Evolutionary conservation across 306 rosid genomes (phyloP), one percentile per base, ranked within the genome.

Genomic region (Purshia tridentata): DNA sequence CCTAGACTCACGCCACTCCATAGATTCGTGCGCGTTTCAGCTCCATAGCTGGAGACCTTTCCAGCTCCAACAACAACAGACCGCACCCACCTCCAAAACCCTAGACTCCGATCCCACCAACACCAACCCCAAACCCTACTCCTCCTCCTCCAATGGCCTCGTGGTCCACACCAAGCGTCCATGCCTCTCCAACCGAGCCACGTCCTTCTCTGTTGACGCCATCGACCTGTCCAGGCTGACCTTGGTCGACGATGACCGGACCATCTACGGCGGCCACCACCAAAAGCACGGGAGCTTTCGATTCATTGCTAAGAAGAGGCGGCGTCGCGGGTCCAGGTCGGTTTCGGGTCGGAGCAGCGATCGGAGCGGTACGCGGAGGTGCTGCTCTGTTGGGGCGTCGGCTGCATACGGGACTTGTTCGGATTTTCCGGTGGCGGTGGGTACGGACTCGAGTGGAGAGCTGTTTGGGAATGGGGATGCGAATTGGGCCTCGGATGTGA

Each of bases 291-390:
- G 85, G 0, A 86, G 80, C 72, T 82, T 78, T 76, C 80, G 86
- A 16, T 77, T 95, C 59, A 59, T 92, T 9, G 97, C 96, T 0
- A 82, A 89, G 56, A 95, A 95, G 84, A 75, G 98, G 52, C 83
- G 99, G 3, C 97, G 98, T 4, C 90, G 88, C 0, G 98, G 98
- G 4, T 95, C 98, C 22, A 82, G 99, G 83, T 95, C 99, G 6
- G 93, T 95, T 0, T 95, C 99, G 19, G 98, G 99, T 7, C 91
- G 99, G 82, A 91, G 99, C 79, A 95, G 97, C 76, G 98, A 95
- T 40, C 91, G 97, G 45, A 95, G 99, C 35, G 92, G 88, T n/a
- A 90, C 96, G 23, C 87, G 88, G 8, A 84, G 96, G 4, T 90
- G 99, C 76, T 91, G 97, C 81, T 95, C 99, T 0, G 93, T 91